Conservation (phyloP, 345 rosid genomes). For the Euphorbia lathyris region DNA sequence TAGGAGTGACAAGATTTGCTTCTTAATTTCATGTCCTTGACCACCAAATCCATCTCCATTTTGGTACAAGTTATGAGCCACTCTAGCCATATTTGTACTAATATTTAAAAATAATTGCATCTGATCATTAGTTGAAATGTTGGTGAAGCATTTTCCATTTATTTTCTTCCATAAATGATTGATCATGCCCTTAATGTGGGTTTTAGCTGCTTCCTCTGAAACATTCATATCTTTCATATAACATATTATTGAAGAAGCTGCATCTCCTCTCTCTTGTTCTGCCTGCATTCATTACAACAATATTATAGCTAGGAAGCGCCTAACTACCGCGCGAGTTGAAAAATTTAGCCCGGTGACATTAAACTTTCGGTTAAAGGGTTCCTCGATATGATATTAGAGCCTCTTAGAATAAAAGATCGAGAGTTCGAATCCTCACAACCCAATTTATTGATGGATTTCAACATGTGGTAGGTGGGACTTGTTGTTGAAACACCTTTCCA, state of each 20-base stretch:
- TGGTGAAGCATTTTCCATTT: conserved; percentile 22
- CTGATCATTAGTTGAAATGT: conserved; percentile 6
- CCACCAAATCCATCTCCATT: conserved; percentile 46
- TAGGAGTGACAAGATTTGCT: conserved; percentile 31
- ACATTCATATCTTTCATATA: conserved; percentile 38
- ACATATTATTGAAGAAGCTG: conserved; percentile 44
- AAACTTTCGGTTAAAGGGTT: too few species aligned
- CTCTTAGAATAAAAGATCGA: too few species aligned
- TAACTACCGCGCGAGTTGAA: too few species aligned
- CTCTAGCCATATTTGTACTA: conserved; percentile 35
- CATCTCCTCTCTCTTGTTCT: conserved; percentile 54
- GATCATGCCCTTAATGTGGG: conserved; percentile 32
- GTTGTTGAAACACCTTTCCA: too few species aligned
- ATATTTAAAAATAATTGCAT: conserved; percentile 22
- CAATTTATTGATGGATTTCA: too few species aligned
- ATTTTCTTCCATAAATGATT: conserved; percentile 39
- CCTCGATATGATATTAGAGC: too few species aligned
- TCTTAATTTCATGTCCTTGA: conserved; percentile 33
- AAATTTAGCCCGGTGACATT: too few species aligned
- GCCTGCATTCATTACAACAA: conserved; percentile 24
- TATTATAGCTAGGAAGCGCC: too few species aligned
- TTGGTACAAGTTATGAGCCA: conserved; percentile 42
- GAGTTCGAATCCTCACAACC: too few species aligned
- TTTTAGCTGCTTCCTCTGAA: conserved; percentile 35
- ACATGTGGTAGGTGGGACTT: too few species aligned